These are phyloP conservation scores for Zygosaccharomyces pseudorouxii DNA, from an alignment of 805 yeast species.

Conservation along the genomic window DNA sequence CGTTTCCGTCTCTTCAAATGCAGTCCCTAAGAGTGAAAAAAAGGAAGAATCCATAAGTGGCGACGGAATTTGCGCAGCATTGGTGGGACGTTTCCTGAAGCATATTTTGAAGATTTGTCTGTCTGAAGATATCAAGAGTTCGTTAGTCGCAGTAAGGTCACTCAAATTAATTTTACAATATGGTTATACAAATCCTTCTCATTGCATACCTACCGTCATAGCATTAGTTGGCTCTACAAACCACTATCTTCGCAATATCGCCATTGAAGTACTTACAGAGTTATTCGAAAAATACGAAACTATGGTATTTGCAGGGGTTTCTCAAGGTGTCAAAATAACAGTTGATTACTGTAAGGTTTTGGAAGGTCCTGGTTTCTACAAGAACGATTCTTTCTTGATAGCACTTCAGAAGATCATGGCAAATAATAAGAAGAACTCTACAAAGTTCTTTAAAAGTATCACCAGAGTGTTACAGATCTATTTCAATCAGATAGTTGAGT, in stretches of 20 bases:
- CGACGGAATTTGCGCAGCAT: slow-evolving; percentile 70
- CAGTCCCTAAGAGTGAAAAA: slow-evolving; percentile 34
- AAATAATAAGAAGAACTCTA: slow-evolving; percentile 16
- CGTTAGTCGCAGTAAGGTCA: slow-evolving; percentile 50
- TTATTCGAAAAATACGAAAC: slow-evolving; percentile 66
- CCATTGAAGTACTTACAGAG: slow-evolving; percentile 49
- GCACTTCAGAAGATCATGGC: slow-evolving; percentile 19
- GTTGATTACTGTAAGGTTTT: slow-evolving; percentile 36
- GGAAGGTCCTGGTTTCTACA: slow-evolving; percentile 9
- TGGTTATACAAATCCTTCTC: slow-evolving; percentile 73
- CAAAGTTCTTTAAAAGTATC: slow-evolving; percentile 18
- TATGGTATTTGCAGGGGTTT: slow-evolving; percentile 59
- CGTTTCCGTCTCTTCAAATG: slow-evolving; percentile 34
- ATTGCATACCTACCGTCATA: slow-evolving; percentile 62
- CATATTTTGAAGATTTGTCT: slow-evolving; percentile 48
- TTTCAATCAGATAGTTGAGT: slow-evolving; percentile 11
- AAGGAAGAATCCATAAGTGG: slow-evolving; percentile 41
- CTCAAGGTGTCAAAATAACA: slow-evolving; percentile 58
- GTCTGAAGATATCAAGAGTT: slow-evolving; percentile 41
- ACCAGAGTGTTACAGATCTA: slow-evolving; percentile 14
- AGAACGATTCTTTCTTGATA: slow-evolving; percentile 14
- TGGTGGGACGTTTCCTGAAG: slow-evolving; percentile 58
- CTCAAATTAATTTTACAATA: slow-evolving; percentile 52
- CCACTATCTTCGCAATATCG: slow-evolving; percentile 42
- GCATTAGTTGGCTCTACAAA: slow-evolving; percentile 59